phyloP scores from a whole-genome alignment of 2,329 filamentous ascomycete genomes.

The Monosporascus sp. region DNA sequence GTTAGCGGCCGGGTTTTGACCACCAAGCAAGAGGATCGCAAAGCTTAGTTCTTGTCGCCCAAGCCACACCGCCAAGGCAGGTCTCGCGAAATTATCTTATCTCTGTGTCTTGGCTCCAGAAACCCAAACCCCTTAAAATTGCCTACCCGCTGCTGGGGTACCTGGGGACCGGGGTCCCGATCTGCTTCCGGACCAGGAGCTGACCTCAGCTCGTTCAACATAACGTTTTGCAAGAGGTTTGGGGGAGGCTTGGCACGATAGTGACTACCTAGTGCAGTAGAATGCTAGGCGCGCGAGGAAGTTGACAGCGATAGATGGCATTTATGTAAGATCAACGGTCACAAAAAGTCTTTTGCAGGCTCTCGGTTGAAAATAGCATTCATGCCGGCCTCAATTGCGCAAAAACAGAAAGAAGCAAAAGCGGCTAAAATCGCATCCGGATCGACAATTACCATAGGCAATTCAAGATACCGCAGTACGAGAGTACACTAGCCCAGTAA shows the following conservation, averaged over 20 bases:
- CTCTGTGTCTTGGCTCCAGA: too few species aligned
- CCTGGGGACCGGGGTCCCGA: neutral
- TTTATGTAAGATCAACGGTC: neutral
- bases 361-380: too few species aligned
- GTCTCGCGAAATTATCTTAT: neutral
- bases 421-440: neutral
- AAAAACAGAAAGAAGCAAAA: neutral
- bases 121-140: neutral
- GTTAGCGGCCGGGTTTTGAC: neutral
- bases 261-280: too few species aligned
- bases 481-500: too few species aligned
- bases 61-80: neutral
- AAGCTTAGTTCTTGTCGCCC: neutral
- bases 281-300: neutral
- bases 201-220: too few species aligned
- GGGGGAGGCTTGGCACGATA: too few species aligned
- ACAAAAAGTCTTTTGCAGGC: neutral
- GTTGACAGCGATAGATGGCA: neutral
- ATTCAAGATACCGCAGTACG: too few species aligned
- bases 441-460: neutral
- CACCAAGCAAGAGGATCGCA: neutral
- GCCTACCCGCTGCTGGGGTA: neutral
- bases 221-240: too few species aligned
- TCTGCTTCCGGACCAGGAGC: too few species aligned
- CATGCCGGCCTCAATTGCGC: neutral